Evolutionary conservation across 1,284 basidiomycete species (phyloP).

Genomic region (Pyrrhoderma noxium): DNA sequence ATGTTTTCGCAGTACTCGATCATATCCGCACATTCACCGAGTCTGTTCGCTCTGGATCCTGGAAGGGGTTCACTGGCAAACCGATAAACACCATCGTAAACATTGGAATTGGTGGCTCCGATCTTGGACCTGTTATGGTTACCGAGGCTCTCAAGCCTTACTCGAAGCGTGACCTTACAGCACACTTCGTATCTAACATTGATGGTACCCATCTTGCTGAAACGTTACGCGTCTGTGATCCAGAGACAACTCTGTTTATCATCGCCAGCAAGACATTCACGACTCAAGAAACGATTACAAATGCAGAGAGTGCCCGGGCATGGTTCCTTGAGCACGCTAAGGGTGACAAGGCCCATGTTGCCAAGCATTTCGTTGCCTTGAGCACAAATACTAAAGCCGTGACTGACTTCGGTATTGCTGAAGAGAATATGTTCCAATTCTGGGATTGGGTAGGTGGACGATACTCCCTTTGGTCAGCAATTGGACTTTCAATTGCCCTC

Average conservation of each 20-base stretch:
- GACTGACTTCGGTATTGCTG: slow-evolving; percentile 89
- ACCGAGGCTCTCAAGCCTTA: slow-evolving; percentile 95
- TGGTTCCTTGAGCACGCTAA: slow-evolving; percentile 89
- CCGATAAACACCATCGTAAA: slow-evolving; percentile 92
- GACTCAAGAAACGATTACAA: slow-evolving; percentile 99
- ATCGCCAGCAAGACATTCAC: slow-evolving; percentile 99
- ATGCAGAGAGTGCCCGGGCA: slow-evolving; percentile 86
- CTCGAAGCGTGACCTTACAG: slow-evolving; percentile 80
- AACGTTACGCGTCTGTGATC: slow-evolving; percentile 75
- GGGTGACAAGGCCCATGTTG: slow-evolving; percentile 80
- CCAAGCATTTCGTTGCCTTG: slow-evolving; percentile 98
- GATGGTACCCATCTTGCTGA: slow-evolving; percentile 97
- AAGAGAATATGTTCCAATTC: slow-evolving; percentile 98
- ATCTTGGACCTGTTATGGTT: slow-evolving; percentile 98
- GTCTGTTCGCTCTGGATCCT: slow-evolving; percentile 75
- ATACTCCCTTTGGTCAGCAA: slow-evolving; percentile 98
- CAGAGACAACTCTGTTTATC: slow-evolving; percentile 95
- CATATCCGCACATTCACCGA: slow-evolving; percentile 93
- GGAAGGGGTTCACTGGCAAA: slow-evolving; percentile 98
- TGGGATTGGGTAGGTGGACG: slow-evolving; percentile 99
- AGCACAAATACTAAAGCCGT: slow-evolving; percentile 95
- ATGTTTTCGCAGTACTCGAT: slow-evolving; percentile 78
- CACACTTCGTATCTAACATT: slow-evolving; percentile 96
- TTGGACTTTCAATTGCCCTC: slow-evolving; percentile 91
- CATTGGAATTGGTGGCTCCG: slow-evolving; percentile 98